These are phyloP conservation scores for Groenewaldozyma tartarivorans DNA, from an alignment of 805 yeast genomes.

Conservation along the genomic window DNA sequence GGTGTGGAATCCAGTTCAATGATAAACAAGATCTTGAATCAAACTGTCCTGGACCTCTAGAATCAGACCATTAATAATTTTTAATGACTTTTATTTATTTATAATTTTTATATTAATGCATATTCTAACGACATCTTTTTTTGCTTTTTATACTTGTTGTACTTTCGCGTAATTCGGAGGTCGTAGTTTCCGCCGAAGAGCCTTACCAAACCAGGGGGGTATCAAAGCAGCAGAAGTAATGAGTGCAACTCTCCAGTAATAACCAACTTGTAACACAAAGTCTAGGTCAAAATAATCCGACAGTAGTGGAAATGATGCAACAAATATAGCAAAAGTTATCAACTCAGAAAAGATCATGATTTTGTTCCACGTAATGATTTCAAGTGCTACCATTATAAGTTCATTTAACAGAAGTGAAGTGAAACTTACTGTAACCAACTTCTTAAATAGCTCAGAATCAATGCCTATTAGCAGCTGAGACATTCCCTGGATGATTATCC, in stretches of 20 bases:
- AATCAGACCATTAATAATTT: slow-evolving; percentile 32
- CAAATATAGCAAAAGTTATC: slow-evolving; percentile 54
- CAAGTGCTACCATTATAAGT: slow-evolving; percentile 85
- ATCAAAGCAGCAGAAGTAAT: slow-evolving; percentile 62
- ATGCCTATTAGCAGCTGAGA: slow-evolving; percentile 71
- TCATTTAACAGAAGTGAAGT: slow-evolving; percentile 76
- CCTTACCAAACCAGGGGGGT: slow-evolving; percentile 84
- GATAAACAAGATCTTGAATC: slow-evolving; percentile 30
- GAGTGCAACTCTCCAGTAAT: slow-evolving; percentile 58
- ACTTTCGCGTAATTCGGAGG: slow-evolving; percentile 98
- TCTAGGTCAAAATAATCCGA: slow-evolving; percentile 75
- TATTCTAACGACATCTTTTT: background rate
- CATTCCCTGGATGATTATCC: slow-evolving; percentile 70
- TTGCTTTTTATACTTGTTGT: slow-evolving; percentile 50
- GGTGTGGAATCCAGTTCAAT: slow-evolving; percentile 37
- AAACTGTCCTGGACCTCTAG: slow-evolving; percentile 42
- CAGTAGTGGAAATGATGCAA: slow-evolving; percentile 74
- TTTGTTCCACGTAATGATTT: slow-evolving; percentile 84
- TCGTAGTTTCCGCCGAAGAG: slow-evolving; percentile 61
- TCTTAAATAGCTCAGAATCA: slow-evolving; percentile 41
- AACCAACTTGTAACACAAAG: slow-evolving; percentile 48
- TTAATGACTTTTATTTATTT: background rate
- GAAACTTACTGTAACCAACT: slow-evolving; percentile 81
- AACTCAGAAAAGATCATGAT: slow-evolving; percentile 66
- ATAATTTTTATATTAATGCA: background rate